These are phyloP conservation scores for Capsella rubella DNA, from an alignment of 441 rosid genomes.

Conservation along the genomic window DNA sequence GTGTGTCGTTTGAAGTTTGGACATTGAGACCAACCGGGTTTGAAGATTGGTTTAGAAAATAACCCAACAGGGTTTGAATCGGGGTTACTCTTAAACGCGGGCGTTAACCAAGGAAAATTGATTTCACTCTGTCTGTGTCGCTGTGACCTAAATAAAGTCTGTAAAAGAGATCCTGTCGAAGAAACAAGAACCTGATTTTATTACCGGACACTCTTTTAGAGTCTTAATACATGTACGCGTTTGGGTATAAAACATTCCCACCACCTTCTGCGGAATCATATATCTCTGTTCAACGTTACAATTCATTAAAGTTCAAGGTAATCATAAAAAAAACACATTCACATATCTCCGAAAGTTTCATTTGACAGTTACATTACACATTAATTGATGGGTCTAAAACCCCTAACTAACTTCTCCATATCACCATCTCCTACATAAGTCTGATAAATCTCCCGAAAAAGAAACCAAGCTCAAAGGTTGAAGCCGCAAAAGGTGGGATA, in stretches of 20 bases:
- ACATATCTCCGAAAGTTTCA: slow-evolving; percentile 38
- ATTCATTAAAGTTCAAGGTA: slow-evolving; percentile 12
- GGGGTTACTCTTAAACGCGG: neutral
- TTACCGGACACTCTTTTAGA: neutral
- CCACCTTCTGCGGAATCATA: slow-evolving; percentile 22
- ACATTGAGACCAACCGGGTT: neutral
- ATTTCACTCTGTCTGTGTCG: neutral
- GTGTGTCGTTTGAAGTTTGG: slow-evolving; percentile 26
- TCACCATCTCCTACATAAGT: slow-evolving; percentile 34
- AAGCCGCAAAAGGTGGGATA: slow-evolving; percentile 33
- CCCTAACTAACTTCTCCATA: slow-evolving; percentile 36
- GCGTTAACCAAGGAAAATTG: neutral
- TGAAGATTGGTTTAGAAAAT: neutral
- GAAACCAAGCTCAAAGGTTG: slow-evolving; percentile 25
- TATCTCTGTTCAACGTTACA: slow-evolving; percentile 34
- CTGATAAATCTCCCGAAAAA: slow-evolving; percentile 21
- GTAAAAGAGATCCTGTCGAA: neutral
- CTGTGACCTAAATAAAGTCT: neutral
- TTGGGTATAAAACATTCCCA: slow-evolving; percentile 22
- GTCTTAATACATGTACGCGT: neutral
- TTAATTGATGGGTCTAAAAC: slow-evolving; percentile 38
- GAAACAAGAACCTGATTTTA: slow-evolving; percentile 3
- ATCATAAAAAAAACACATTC: slow-evolving; percentile 33
- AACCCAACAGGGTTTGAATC: slow-evolving; percentile 2
- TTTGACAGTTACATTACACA: slow-evolving; percentile 33